These are phyloP conservation scores for Saccharomycopsis malanga DNA, from an alignment of 805 yeast genomes.

Conservation along the genomic window DNA sequence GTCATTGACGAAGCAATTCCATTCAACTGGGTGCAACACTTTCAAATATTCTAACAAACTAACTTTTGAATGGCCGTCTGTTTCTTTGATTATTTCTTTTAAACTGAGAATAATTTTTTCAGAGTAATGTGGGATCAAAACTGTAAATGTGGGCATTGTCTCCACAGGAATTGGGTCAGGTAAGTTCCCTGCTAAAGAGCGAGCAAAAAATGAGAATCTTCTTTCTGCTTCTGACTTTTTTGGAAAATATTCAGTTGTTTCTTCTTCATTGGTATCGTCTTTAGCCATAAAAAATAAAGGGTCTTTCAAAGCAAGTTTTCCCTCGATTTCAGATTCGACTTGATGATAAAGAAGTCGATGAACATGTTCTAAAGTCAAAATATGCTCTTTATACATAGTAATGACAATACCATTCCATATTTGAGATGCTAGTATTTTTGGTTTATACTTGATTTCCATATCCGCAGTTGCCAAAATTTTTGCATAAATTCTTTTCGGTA, in stretches of 20 bases:
- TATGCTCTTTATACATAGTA: conserved; percentile 76
- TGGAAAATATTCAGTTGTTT: conserved; percentile 88
- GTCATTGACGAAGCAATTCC: conserved; percentile 97
- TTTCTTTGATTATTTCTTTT: conserved; percentile 93
- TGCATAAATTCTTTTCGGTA: conserved; percentile 97
- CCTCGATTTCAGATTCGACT: conserved; percentile 42
- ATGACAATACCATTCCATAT: conserved; percentile 79
- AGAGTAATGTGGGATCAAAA: conserved; percentile 89
- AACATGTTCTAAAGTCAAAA: conserved; percentile 65
- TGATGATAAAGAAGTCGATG: conserved; percentile 57
- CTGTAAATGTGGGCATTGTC: conserved; percentile 98
- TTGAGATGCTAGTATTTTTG: conserved; percentile 55
- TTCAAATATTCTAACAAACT: conserved; percentile 90
- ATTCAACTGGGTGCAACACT: conserved; percentile 92
- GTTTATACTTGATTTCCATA: conserved; percentile 40
- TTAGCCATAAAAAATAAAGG: conserved; percentile 98
- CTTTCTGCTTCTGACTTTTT: conserved; percentile 97
- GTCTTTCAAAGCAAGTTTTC: conserved; percentile 97
- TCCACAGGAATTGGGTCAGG: conserved; percentile 99
- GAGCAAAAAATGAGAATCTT: conserved; percentile 98
- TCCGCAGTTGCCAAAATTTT: conserved; percentile 84
- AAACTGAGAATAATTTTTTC: conserved; percentile 88
- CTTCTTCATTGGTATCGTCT: conserved; percentile 75
- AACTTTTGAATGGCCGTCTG: conserved; percentile 90
- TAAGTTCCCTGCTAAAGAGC: conserved; percentile 94